Conservation (phyloP, 192 early-diverging fungal genomes). For the Coemansia aciculifera region DNA sequence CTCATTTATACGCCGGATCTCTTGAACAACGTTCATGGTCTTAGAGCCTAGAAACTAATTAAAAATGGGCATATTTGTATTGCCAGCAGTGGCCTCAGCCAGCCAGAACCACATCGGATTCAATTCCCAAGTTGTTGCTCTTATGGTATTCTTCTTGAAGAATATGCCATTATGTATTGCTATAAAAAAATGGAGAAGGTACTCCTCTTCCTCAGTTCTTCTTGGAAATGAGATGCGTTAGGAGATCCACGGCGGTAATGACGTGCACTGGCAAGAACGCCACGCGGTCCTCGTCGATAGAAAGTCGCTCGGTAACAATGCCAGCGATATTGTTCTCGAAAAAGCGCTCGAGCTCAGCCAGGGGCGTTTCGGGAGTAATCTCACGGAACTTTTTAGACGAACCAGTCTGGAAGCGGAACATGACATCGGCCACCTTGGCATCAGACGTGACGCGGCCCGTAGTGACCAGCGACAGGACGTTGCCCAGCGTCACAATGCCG, state of each 20-base stretch:
- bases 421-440: slow-evolving; percentile 68
- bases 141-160: slow-evolving; percentile 12
- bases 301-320: slow-evolving; percentile 79
- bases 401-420: slow-evolving; percentile 76
- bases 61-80: background rate
- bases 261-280: slow-evolving; percentile 70
- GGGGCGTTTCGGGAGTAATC: slow-evolving; percentile 81
- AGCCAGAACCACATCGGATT: background rate
- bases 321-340: slow-evolving; percentile 91
- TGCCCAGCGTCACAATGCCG: slow-evolving; percentile 88
- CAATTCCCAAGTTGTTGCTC: no score
- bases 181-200: background rate
- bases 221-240: slow-evolving; percentile 72
- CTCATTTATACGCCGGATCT: slow-evolving; percentile 81
- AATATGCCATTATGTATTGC: background rate
- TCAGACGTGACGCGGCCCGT: slow-evolving; percentile 66
- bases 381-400: slow-evolving; percentile 76
- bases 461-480: slow-evolving; percentile 79
- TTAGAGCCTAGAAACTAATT: background rate
- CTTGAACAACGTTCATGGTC: slow-evolving; percentile 72
- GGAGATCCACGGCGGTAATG: slow-evolving; percentile 94
- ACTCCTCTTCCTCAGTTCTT: slow-evolving; percentile 12
- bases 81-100: background rate
- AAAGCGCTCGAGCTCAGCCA: slow-evolving; percentile 81
- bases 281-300: slow-evolving; percentile 58